A percentile compares a stretch with the other conserved stretches of the same genome.
These are phyloP conservation scores for Ophiostoma novo-ulmi DNA, from an alignment of 2,329 filamentous ascomycete species.

Conservation along the genomic window DNA sequence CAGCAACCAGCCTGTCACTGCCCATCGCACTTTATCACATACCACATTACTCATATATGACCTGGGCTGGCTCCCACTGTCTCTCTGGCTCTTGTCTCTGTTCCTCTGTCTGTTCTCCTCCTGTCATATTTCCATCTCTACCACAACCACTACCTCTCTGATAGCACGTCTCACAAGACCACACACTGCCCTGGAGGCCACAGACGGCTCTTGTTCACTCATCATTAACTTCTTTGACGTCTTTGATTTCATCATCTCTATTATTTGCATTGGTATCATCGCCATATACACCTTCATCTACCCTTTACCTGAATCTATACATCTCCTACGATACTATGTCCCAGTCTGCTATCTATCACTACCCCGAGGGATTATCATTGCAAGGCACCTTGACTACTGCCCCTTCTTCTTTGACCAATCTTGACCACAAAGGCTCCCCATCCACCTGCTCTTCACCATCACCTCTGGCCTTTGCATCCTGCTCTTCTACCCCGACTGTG, in stretches of 20 bases:
- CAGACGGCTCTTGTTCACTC: background rate
- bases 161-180: conserved; percentile 12
- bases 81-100: background rate
- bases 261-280: background rate
- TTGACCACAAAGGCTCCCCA: background rate
- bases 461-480: background rate
- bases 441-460: background rate
- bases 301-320: conserved; percentile 18
- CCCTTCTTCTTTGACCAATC: background rate
- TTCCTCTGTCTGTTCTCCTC: background rate
- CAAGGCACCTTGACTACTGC: conserved; percentile 10
- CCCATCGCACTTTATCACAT: conserved; percentile 6
- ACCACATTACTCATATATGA: conserved; percentile 10
- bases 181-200: background rate
- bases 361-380: conserved; percentile 18
- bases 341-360: conserved; percentile 5
- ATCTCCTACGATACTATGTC: conserved; percentile 21
- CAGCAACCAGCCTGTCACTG: background rate
- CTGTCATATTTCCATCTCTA: background rate
- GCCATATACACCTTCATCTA: background rate
- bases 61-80: conserved; percentile 9
- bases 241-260: background rate
- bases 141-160: background rate
- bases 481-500: background rate
- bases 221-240: background rate